Evolutionary conservation across 2,329 filamentous ascomycete genomes (phyloP), one percentile per base, ranked within the genome.

Genomic region (Botrytis porri): DNA sequence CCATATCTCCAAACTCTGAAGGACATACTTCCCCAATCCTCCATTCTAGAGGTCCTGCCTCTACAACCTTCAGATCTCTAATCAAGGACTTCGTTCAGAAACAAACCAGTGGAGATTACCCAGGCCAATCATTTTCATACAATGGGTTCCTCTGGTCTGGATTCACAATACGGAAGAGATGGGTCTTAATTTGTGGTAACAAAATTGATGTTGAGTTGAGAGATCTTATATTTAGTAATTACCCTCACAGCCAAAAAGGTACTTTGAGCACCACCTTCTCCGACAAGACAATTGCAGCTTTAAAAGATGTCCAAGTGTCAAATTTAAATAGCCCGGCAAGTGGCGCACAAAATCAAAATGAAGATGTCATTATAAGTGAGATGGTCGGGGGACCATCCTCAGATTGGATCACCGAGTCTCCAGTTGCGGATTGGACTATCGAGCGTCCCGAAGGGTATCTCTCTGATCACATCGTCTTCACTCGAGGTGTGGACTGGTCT

Each of bases 401-500:
- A 54, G 64, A 67, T 25, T n/a, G 43, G 29, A 14, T 18, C 9
- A n/a, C 22, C 25, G 64, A 67, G 22, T 39, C 35, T 9, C 45
- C 64, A 10, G 32, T 67, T 29, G 35, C 59, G 22, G 64, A 67
- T 16, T n/a, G 43, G 29, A 67, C 64, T 3, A 16, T 22, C 35
- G 64, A 67, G 22, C 37, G 2, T 6, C 64, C 64, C 7, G 16
- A 39, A 20, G 84, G 89, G 16, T 85, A 85, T 43, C 84, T 94
- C 43, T 90, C 91, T 3, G 82, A 85, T 5, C 93, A 95, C 79
- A 90, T 95, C 61, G 87, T 85, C 59, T 92, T 95, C 76, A 90
- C 91, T 22, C 88, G 92, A 64, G 88, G 87, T 35, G 81, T 91
- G 32, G 90, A 95, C 80, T 96, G 93, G 93, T 87, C 86, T 1